These are phyloP conservation scores for Beta vulgaris DNA, from an alignment of 148 eudicot species.

Conservation along the genomic window DNA sequence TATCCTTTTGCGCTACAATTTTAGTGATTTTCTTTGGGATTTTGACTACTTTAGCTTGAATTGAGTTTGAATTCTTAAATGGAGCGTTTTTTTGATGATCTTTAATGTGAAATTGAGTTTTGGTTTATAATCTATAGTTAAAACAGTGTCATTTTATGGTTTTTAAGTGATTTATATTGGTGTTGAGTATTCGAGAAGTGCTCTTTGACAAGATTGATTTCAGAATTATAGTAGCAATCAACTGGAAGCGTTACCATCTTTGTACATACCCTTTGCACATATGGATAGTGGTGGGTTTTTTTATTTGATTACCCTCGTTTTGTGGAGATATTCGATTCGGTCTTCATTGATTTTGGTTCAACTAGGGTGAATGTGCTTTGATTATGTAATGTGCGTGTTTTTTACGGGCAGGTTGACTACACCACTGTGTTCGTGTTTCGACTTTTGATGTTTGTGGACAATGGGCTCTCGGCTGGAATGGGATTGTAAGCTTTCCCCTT, in stretches of 20 bases:
- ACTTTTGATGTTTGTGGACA: constrained; percentile 90
- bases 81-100: neutral
- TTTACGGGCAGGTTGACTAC: constrained; percentile 69
- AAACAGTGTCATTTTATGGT: neutral
- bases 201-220: constrained; percentile 43
- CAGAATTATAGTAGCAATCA: constrained; percentile 79
- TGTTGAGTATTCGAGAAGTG: neutral
- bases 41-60: neutral
- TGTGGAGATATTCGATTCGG: neutral
- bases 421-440: constrained; percentile 82
- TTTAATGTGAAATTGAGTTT: neutral
- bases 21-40: neutral
- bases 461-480: constrained; percentile 93
- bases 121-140: constrained; percentile 6
- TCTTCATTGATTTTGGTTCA: constrained; percentile 9
- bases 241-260: constrained; percentile 74
- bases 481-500: constrained; percentile 71
- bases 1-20: constrained; percentile 51
- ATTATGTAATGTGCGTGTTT: neutral
- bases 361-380: neutral
- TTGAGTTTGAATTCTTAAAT: neutral
- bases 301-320: neutral
- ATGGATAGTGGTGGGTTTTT: constrained; percentile 84
- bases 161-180: neutral
- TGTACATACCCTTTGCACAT: constrained; percentile 82